A percentile compares a stretch with the other conserved stretches of the same genome.
These are phyloP conservation scores for Venustampulla echinocandica DNA, from an alignment of 495 filamentous ascomycete species.

Conservation along the genomic window DNA sequence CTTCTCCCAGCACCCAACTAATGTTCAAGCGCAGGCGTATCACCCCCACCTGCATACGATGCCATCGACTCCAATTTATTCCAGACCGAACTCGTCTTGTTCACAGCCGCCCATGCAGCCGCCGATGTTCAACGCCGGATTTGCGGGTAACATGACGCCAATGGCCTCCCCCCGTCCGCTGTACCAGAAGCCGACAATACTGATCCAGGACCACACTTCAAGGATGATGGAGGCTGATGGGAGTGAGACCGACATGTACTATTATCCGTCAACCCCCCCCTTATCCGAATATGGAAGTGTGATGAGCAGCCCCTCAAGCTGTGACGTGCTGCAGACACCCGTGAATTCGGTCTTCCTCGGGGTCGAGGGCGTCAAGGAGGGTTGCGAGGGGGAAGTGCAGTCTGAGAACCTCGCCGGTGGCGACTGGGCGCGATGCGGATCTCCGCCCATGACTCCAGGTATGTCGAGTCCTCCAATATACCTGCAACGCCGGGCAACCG, in stretches of 20 bases:
- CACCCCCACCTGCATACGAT: conserved; percentile 35
- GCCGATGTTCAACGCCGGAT: conserved; percentile 49
- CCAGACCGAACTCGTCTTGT: conserved; percentile 57
- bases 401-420: conserved; percentile 66
- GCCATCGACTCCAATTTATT: conserved; percentile 64
- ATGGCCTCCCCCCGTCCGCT: conserved; percentile 71
- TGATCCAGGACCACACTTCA: conserved; percentile 61
- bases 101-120: conserved; percentile 50
- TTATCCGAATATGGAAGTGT: conserved; percentile 76
- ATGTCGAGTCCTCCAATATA: conserved; percentile 36
- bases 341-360: conserved; percentile 70
- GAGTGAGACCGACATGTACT: conserved; percentile 53
- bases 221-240: conserved; percentile 74
- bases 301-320: conserved; percentile 79
- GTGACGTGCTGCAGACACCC: conserved; percentile 71
- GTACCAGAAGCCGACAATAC: conserved; percentile 64
- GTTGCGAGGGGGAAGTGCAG: conserved; percentile 65
- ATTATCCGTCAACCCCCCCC: conserved; percentile 81
- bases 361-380: conserved; percentile 71
- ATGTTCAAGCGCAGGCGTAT: conserved; percentile 31
- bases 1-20: conserved; percentile 68
- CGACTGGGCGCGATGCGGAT: conserved; percentile 67
- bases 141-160: conserved; percentile 57
- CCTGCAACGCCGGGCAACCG: background rate
- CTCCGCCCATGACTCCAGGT: conserved; percentile 92